Conservation (phyloP, 805 yeast genomes). For the Phaffomyces thermotolerans region DNA sequence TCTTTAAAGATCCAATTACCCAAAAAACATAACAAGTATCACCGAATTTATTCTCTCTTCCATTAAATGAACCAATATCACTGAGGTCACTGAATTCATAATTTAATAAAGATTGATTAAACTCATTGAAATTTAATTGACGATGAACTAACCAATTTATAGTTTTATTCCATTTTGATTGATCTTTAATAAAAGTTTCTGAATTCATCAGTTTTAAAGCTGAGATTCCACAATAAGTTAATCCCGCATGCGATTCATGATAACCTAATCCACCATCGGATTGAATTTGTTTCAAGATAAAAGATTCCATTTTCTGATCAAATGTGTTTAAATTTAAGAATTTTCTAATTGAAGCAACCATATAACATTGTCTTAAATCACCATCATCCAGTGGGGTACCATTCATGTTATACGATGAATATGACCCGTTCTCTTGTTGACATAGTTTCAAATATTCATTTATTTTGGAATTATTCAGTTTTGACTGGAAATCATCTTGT, state of each 20-base stretch:
- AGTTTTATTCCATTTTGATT: slow-evolving; percentile 32
- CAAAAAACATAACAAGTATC: slow-evolving; percentile 90
- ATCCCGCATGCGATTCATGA: slow-evolving; percentile 78
- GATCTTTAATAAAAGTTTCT: slow-evolving; percentile 12
- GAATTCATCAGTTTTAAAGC: slow-evolving; percentile 38
- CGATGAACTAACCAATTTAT: slow-evolving; percentile 56
- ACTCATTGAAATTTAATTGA: slow-evolving; percentile 40
- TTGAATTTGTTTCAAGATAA: slow-evolving; percentile 30
- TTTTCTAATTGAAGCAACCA: slow-evolving; percentile 56
- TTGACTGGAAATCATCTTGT: slow-evolving; percentile 29
- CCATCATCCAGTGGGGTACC: slow-evolving; percentile 45
- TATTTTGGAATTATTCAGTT: slow-evolving; percentile 37
- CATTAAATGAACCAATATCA: slow-evolving; percentile 78
- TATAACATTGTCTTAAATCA: slow-evolving; percentile 68
- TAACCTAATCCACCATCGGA: slow-evolving; percentile 70
- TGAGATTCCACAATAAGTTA: slow-evolving; percentile 78
- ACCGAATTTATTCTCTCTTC: slow-evolving; percentile 74
- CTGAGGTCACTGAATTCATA: slow-evolving; percentile 34
- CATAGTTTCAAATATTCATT: slow-evolving; percentile 50
- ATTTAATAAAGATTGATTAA: slow-evolving; percentile 16
- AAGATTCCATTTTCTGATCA: slow-evolving; percentile 27
- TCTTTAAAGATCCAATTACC: slow-evolving; percentile 52
- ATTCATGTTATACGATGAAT: slow-evolving; percentile 36
- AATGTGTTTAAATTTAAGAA: slow-evolving; percentile 29
- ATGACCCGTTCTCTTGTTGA: slow-evolving; percentile 55